A percentile compares a stretch with the other conserved stretches of the same genome.
Evolutionary conservation across 2,329 filamentous ascomycete genomes (phyloP).

Genomic region (Pezicula radicicola): DNA sequence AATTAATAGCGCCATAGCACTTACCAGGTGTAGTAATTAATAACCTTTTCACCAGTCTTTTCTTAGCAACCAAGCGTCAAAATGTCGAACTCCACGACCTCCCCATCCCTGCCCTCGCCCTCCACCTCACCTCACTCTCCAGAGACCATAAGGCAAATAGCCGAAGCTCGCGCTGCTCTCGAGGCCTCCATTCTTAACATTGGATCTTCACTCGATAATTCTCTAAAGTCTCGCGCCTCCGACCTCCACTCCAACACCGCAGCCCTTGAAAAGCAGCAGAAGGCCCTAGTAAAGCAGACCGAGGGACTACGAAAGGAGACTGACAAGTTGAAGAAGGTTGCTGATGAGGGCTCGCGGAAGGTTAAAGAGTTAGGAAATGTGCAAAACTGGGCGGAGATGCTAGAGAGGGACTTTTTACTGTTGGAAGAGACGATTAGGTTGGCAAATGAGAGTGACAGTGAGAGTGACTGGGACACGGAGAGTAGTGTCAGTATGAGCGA

Average conservation of each 20-base stretch:
- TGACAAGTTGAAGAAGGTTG: constrained; percentile 61
- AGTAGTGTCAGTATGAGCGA: constrained; percentile 13
- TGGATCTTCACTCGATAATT: constrained; percentile 66
- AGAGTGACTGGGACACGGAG: constrained; percentile 35
- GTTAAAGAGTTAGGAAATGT: constrained; percentile 79
- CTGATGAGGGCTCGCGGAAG: constrained; percentile 57
- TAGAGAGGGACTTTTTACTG: constrained; percentile 65
- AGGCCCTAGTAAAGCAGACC: constrained; percentile 59
- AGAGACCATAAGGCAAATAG: constrained; percentile 33
- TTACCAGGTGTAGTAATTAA: too few species aligned
- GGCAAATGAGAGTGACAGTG: constrained; percentile 35
- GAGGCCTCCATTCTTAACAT: constrained; percentile 51
- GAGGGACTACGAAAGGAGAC: constrained; percentile 59
- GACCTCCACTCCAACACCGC: constrained; percentile 68
- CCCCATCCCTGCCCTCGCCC: constrained; percentile 1
- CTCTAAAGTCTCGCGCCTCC: constrained; percentile 64
- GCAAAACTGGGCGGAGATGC: constrained; percentile 84
- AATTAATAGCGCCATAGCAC: too few species aligned
- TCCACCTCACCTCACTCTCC: constrained; percentile 18
- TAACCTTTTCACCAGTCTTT: too few species aligned
- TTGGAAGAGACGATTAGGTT: constrained; percentile 63
- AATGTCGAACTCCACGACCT: not conserved
- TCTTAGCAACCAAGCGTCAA: too few species aligned
- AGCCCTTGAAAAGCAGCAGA: constrained; percentile 65
- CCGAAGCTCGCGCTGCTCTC: constrained; percentile 56